Conservation (phyloP, 495 filamentous ascomycete genomes). For the Lophiotrema nucula region DNA sequence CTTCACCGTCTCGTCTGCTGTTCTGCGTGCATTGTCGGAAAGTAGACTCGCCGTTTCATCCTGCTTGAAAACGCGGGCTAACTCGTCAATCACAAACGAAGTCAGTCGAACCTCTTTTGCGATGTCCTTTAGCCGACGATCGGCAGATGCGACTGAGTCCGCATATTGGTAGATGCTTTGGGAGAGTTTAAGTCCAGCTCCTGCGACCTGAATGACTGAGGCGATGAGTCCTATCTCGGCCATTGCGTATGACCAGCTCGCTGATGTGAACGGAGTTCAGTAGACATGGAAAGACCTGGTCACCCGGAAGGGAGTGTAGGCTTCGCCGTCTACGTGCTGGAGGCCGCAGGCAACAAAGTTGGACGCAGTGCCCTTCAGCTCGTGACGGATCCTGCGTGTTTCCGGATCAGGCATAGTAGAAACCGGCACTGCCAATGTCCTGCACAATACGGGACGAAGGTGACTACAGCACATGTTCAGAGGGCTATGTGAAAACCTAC, state of each 20-base stretch:
- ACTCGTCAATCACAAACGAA: conserved; percentile 31
- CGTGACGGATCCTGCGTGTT: neutral
- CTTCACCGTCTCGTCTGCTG: conserved; percentile 31
- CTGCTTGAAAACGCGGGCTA: conserved; percentile 23
- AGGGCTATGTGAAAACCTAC: too few species aligned
- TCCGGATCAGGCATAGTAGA: neutral
- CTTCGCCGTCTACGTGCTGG: neutral
- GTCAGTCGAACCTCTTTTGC: conserved; percentile 33
- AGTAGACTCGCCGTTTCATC: conserved; percentile 17
- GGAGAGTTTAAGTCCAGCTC: conserved; percentile 31
- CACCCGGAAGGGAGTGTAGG: neutral
- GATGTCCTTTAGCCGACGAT: conserved; percentile 33
- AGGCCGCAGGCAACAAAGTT: neutral
- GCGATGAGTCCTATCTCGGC: conserved; percentile 34
- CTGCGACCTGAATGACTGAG: conserved; percentile 32
- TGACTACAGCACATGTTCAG: too few species aligned
- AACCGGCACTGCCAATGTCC: neutral
- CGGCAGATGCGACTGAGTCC: conserved; percentile 29
- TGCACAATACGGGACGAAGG: too few species aligned
- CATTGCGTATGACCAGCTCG: conserved; percentile 6
- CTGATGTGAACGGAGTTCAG: neutral
- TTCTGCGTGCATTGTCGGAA: conserved; percentile 30
- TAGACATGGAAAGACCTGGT: neutral
- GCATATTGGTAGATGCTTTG: conserved; percentile 35
- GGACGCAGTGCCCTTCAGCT: neutral